These are phyloP conservation scores for Leishmania gerbilli DNA, from an alignment of 208 protist species.

Conservation along the genomic window DNA sequence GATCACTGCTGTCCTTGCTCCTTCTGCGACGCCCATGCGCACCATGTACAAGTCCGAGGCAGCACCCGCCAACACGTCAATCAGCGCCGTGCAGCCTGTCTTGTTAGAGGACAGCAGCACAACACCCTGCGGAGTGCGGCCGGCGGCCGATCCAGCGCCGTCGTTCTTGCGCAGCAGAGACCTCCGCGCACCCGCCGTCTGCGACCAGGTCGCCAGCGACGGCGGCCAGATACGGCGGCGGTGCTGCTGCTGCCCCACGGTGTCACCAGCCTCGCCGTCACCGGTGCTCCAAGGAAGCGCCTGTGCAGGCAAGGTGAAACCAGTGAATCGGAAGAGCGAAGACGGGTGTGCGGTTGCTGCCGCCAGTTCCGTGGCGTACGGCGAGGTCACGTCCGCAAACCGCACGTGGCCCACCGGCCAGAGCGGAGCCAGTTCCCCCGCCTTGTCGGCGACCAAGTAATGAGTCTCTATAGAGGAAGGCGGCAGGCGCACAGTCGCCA, in stretches of 20 bases:
- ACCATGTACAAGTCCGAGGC: constrained; percentile 28
- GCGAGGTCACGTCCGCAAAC: constrained; percentile 49
- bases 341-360: background rate
- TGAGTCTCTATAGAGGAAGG: constrained; percentile 39
- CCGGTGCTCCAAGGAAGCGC: constrained; percentile 19
- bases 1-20: background rate
- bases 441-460: constrained; percentile 20
- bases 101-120: constrained; percentile 20
- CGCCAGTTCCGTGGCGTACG: constrained; percentile 8
- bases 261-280: background rate
- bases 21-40: constrained; percentile 8
- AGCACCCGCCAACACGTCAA: constrained; percentile 31
- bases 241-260: background rate
- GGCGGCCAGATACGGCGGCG: constrained; percentile 21
- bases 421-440: constrained; percentile 18
- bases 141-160: background rate
- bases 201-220: constrained; percentile 18
- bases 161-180: background rate
- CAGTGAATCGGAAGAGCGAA: constrained; percentile 6
- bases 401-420: constrained; percentile 58
- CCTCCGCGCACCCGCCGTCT: background rate
- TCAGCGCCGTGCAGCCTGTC: constrained; percentile 15
- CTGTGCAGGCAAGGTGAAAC: constrained; percentile 16
- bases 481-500: constrained; percentile 50
- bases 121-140: constrained; percentile 14